Evolutionary conservation across 2,329 filamentous ascomycete species (phyloP), one percentile per base, ranked within the genome.

Genomic region (Claviceps sp.): DNA sequence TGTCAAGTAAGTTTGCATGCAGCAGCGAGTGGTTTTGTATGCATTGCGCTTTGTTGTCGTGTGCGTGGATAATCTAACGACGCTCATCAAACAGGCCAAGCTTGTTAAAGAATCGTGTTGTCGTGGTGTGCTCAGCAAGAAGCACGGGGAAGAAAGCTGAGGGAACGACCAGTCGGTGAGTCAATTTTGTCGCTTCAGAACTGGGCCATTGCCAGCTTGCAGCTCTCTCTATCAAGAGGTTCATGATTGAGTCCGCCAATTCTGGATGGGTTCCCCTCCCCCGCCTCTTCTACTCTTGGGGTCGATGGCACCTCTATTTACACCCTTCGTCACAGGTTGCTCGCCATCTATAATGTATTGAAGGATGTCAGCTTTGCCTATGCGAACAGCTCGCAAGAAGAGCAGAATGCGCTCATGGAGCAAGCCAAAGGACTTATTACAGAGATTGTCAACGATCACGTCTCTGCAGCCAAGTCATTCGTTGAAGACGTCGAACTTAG

Each of bases 101-200:
- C 64, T 70, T 94, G 52, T 72, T 73, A 51, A 72, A 80, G 53
- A 83, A 88, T 64, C 84, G 84, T 67, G 82, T 96, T 57, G 90
- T 89, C 52, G 85, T 98, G 53, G 91, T 98, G 53, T 98, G 93
- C 71, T 98, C 93, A 55, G 93, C 93, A 43, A 78, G 93, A 65
- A 96, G 89, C 70, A 93, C 87, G 55, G 90, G 88, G 56, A 95
- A 91, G 66, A 98, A 98, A 72, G 81, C 84, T 51, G 88, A 94
- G 61, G 93, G 93, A 55, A 98, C 93, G 54, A 98, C 93, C 40
- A 97, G 94, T 70, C 81, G 89, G 86, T 90, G 72, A 79, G 84
- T 78, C 66, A 47, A 4, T n/a, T 2, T 30, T 46, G 41, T n/a
- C 37, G 26, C 18, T 50, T 18, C 26, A 37, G 30, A 24, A 5